Evolutionary conservation across 495 filamentous ascomycete species (phyloP).

Genomic region (Lophiostoma macrostomum): DNA sequence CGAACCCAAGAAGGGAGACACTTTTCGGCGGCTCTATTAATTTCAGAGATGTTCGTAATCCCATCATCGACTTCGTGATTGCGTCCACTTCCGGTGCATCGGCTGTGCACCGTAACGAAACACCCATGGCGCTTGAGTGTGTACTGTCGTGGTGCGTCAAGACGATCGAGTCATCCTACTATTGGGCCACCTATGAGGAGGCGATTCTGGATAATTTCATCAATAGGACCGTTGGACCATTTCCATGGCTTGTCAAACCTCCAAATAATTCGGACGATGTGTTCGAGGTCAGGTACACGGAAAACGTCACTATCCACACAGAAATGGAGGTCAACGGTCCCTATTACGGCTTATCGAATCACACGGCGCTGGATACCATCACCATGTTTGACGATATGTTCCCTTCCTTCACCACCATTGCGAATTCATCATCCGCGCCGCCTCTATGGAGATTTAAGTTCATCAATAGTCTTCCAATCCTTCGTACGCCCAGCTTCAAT

Average conservation of each 20-base stretch:
- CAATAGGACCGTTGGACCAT: slow-evolving; percentile 15
- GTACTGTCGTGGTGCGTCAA: slow-evolving; percentile 21
- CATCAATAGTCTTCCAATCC: background rate
- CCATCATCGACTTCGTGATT: slow-evolving; percentile 14
- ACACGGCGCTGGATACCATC: background rate
- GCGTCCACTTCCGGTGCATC: background rate
- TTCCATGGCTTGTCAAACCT: too few species aligned
- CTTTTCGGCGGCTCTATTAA: slow-evolving; percentile 12
- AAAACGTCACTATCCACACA: slow-evolving; percentile 5
- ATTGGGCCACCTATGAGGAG: slow-evolving; percentile 15
- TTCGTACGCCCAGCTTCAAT: slow-evolving; percentile 6
- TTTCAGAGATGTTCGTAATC: slow-evolving; percentile 16
- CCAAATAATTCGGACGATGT: too few species aligned
- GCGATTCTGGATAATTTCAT: background rate
- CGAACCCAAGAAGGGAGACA: background rate
- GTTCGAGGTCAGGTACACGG: background rate
- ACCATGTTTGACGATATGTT: slow-evolving; percentile 18
- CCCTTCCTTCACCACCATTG: slow-evolving; percentile 4
- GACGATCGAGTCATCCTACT: slow-evolving; percentile 24
- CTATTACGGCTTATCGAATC: background rate
- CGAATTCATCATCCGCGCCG: background rate
- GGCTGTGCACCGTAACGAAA: slow-evolving; percentile 7
- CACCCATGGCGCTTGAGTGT: slow-evolving; percentile 20
- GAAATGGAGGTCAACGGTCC: background rate
- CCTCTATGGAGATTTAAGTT: slow-evolving; percentile 10